Evolutionary conservation across 1,139 yeast species (phyloP).

Genomic region (Schizosaccharomyces versatilis): DNA sequence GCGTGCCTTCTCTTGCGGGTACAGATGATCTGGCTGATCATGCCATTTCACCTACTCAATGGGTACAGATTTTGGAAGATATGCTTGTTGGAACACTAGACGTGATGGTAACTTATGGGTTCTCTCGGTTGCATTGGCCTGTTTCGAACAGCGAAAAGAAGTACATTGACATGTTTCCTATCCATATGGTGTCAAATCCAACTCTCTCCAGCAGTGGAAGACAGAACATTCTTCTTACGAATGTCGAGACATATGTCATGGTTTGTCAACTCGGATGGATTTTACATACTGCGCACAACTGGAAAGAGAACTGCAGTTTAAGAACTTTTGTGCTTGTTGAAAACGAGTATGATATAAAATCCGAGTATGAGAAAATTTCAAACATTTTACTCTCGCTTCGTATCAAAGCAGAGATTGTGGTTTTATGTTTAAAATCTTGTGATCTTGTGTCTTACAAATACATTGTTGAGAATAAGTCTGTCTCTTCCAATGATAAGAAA

Average conservation of each 20-base stretch:
- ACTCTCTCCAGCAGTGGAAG: slow-evolving; percentile 47
- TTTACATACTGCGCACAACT: slow-evolving; percentile 71
- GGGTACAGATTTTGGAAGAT: slow-evolving; percentile 88
- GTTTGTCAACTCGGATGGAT: slow-evolving; percentile 85
- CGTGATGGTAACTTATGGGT: slow-evolving; percentile 83
- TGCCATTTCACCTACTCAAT: slow-evolving; percentile 49
- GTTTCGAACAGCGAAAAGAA: slow-evolving; percentile 18
- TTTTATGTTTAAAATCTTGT: slow-evolving; percentile 43
- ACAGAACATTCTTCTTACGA: slow-evolving; percentile 53
- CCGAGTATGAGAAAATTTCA: slow-evolving; percentile 40
- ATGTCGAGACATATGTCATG: slow-evolving; percentile 83
- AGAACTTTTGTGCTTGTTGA: slow-evolving; percentile 85
- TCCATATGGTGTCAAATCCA: slow-evolving; percentile 42
- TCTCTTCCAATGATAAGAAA: slow-evolving; percentile 23
- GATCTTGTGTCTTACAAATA: slow-evolving; percentile 46
- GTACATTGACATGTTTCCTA: slow-evolving; percentile 75
- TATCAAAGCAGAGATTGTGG: slow-evolving; percentile 57
- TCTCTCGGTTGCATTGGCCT: slow-evolving; percentile 40
- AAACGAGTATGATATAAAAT: slow-evolving; percentile 39
- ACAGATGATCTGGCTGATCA: slow-evolving; percentile 16
- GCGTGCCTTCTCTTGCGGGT: not conserved
- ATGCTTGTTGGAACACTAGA: slow-evolving; percentile 62
- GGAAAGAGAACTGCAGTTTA: slow-evolving; percentile 55
- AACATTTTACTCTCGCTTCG: slow-evolving; percentile 52
- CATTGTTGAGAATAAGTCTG: slow-evolving; percentile 45